Conservation (phyloP, 2,329 filamentous ascomycete genomes). For the Exophiala spinifera region DNA sequence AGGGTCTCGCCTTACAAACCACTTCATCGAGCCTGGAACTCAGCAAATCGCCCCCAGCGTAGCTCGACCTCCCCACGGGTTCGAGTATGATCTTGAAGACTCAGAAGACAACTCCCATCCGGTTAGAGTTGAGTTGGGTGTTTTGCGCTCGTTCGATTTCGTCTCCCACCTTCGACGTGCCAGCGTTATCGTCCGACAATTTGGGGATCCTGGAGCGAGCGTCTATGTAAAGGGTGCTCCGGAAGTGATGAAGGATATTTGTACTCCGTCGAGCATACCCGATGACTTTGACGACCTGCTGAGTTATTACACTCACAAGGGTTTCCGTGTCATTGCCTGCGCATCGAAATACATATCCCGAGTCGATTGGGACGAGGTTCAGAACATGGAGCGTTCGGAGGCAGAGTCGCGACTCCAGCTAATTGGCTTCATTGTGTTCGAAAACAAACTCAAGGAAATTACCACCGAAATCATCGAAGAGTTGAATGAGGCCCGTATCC, state of each 20-base stretch:
- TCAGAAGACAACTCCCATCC: constrained; percentile 24
- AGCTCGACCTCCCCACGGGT: constrained; percentile 69
- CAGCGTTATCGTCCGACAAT: constrained; percentile 86
- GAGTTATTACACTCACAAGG: constrained; percentile 88
- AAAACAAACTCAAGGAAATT: constrained; percentile 93
- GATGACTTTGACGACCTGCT: constrained; percentile 85
- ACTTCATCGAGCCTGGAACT: constrained; percentile 67
- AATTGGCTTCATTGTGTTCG: constrained; percentile 94
- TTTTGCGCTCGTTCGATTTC: constrained; percentile 90
- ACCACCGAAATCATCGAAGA: constrained; percentile 80
- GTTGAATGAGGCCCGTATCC: constrained; percentile 76
- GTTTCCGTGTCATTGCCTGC: constrained; percentile 93
- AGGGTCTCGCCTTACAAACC: constrained; percentile 65
- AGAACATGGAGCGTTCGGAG: constrained; percentile 85
- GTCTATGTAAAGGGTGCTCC: constrained; percentile 96
- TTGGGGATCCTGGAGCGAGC: constrained; percentile 77
- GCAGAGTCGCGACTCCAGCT: constrained; percentile 84
- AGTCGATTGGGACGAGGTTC: constrained; percentile 87
- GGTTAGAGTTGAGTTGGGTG: constrained; percentile 73
- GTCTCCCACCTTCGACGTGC: constrained; percentile 87
- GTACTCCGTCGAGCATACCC: constrained; percentile 76
- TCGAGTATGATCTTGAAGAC: constrained; percentile 57
- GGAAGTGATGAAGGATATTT: constrained; percentile 94
- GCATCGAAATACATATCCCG: constrained; percentile 84
- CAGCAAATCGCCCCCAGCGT: constrained; percentile 77